Conservation (phyloP, 495 filamentous ascomycete genomes). For the Penicillium coprophilum region DNA sequence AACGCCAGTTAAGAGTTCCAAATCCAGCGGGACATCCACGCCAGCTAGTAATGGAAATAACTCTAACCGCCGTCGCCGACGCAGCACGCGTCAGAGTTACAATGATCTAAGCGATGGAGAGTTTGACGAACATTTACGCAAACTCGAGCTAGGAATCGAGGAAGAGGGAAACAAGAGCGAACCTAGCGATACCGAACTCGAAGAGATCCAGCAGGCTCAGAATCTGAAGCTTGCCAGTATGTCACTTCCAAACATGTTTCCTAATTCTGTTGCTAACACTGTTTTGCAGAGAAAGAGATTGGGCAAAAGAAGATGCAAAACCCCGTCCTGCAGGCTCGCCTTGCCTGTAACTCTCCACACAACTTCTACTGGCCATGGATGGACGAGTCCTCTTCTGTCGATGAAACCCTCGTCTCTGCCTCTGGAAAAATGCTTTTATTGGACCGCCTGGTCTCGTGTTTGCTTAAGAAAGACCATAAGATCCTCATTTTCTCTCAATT, state of each 20-base stretch:
- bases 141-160: slow-evolving; percentile 54
- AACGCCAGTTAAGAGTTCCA: slow-evolving; percentile 65
- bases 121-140: slow-evolving; percentile 68
- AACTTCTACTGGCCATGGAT: slow-evolving; percentile 95
- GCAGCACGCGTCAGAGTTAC: slow-evolving; percentile 57
- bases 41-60: slow-evolving; percentile 53
- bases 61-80: slow-evolving; percentile 43
- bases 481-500: slow-evolving; percentile 97
- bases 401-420: slow-evolving; percentile 77
- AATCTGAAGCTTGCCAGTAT: slow-evolving; percentile 78
- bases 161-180: slow-evolving; percentile 57
- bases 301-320: slow-evolving; percentile 93
- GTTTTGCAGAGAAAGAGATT: slow-evolving; percentile 68
- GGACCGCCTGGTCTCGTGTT: slow-evolving; percentile 75
- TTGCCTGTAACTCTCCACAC: slow-evolving; percentile 90
- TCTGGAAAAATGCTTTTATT: slow-evolving; percentile 96
- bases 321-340: slow-evolving; percentile 86
- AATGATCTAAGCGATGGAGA: slow-evolving; percentile 73
- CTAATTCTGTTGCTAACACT: slow-evolving; percentile 13
- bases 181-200: slow-evolving; percentile 50
- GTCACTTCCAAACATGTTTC: slow-evolving; percentile 22
- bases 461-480: slow-evolving; percentile 79
- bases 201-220: slow-evolving; percentile 65
- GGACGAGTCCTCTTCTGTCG: slow-evolving; percentile 50
- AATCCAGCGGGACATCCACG: slow-evolving; percentile 68